A percentile compares a stretch with the other conserved stretches of the same genome.
phyloP scores from a whole-genome alignment of 805 yeast genomes.

The Candida qinlingensis region DNA sequence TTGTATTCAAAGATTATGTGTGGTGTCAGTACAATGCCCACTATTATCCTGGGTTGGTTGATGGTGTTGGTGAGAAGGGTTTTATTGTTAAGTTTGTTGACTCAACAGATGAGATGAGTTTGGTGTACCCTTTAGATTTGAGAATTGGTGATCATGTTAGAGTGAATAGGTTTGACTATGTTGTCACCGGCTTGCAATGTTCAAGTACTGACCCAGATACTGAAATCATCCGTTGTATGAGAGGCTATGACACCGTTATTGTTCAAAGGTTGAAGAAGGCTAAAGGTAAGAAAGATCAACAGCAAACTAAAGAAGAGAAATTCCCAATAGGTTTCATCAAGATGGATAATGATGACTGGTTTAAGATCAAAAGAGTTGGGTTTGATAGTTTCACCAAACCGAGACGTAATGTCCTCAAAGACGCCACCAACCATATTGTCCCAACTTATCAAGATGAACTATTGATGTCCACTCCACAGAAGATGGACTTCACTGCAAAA shows the following conservation, averaged over 20 bases:
- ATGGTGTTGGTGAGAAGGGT: conserved; percentile 25
- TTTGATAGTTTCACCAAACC: conserved; percentile 8
- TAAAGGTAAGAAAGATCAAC: conserved; percentile 8
- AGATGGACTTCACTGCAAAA: neutral
- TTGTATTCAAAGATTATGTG: conserved; percentile 34
- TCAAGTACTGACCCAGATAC: conserved; percentile 10
- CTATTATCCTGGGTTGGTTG: conserved; percentile 45
- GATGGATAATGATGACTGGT: conserved; percentile 31
- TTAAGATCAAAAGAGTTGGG: conserved; percentile 28
- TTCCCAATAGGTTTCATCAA: conserved; percentile 27
- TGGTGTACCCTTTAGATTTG: conserved; percentile 40
- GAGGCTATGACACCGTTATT: conserved; percentile 54
- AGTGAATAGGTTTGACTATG: conserved; percentile 30
- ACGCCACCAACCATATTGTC: conserved; percentile 6
- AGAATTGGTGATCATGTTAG: conserved; percentile 51
- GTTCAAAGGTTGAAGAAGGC: conserved; percentile 24
- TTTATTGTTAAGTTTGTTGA: conserved; percentile 37
- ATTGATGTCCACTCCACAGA: conserved; percentile 7
- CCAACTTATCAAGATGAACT: conserved; percentile 11
- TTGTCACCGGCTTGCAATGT: conserved; percentile 43
- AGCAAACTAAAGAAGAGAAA: conserved; percentile 12
- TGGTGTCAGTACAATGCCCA: conserved; percentile 49
- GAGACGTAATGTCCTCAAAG: conserved; percentile 11
- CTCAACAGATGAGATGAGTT: conserved; percentile 24
- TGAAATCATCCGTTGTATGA: conserved; percentile 41